Evolutionary conservation across 106 monocot species (phyloP), one percentile per base, ranked within the genome.

Genomic region (Cymbidium sinense): DNA sequence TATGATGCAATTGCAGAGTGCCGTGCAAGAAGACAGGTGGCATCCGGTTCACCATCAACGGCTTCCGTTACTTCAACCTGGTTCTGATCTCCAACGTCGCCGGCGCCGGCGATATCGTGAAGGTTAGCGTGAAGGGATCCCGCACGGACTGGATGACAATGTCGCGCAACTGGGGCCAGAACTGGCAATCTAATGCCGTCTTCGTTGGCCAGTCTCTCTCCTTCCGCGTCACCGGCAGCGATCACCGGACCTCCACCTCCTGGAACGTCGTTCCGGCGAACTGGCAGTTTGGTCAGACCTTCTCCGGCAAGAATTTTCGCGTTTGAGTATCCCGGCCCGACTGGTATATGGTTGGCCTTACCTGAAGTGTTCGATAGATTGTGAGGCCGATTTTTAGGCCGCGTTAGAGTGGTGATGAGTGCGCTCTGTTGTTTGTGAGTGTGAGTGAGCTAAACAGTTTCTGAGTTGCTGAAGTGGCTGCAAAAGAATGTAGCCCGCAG

Each of bases 131-230:
- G 37, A 86, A 86, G 71, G 86, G 86, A 1, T 76, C 86, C 8
- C 31, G 43, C 19, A 86, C 86, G 0, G 86, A 79, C 7, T 86
- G 86, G 86, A 82, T 86, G 79, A 70, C 70, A 8, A 76, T 86
- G 86, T 82, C 82, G 1, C 82, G 86, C 12, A 86, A 86, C 72
- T 86, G 86, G 86, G 86, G 86, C n/a, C 86, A 86, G 75, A 86
- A 86, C 65, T 86, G 86, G 86, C 86, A 86, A 31, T 86, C 86
- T 21, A 82, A 86, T 70, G 82, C 86, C 30, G 78, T 62, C 27
- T 71, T 86, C 23, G 79, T 82, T 37, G 82, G 82, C 20, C 86
- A 86, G 58, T 7, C 86, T n/a, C 75, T 86, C 43, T 86, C 86
- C 21, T 86, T 86, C 62, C 78, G 82, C 25, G 76, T 86, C 82